phyloP scores from a whole-genome alignment of 768 basidiomycete genomes.

The Megacollybia marginata region DNA sequence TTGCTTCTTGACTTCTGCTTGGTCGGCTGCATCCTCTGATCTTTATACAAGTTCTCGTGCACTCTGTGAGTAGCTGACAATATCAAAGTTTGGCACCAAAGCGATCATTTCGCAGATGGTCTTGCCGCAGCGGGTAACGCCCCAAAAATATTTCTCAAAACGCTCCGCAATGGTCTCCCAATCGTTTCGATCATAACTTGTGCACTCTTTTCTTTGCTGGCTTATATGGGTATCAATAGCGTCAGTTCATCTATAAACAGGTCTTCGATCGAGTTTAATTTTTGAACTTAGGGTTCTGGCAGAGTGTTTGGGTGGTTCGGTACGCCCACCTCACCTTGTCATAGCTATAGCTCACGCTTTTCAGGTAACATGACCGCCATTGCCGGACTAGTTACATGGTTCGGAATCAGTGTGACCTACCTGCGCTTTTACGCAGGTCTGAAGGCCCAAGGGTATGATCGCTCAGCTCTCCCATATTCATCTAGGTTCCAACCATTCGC shows the following conservation, averaged over 20 bases:
- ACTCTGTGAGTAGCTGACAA: conserved; percentile 47
- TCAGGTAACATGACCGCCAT: conserved; percentile 37
- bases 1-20: conserved; percentile 79
- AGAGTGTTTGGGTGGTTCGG: conserved; percentile 76
- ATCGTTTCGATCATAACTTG: conserved; percentile 64
- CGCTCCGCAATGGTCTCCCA: conserved; percentile 70
- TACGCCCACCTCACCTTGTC: conserved; percentile 61
- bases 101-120: conserved; percentile 44
- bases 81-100: not conserved
- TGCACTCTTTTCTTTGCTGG: conserved; percentile 59
- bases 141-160: conserved; percentile 68
- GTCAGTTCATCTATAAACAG: too few species aligned
- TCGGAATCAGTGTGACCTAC: conserved; percentile 69
- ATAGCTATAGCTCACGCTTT: conserved; percentile 40
- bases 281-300: conserved; percentile 40
- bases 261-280: too few species aligned
- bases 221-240: conserved; percentile 68
- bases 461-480: conserved; percentile 62
- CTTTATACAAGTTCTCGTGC: conserved; percentile 85
- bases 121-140: conserved; percentile 77
- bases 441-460: conserved; percentile 72
- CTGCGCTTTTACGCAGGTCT: conserved; percentile 81
- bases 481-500: conserved; percentile 66
- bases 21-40: conserved; percentile 88
- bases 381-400: conserved; percentile 74